Conservation (phyloP, 306 rosid species). For the Quillaja saponaria region DNA sequence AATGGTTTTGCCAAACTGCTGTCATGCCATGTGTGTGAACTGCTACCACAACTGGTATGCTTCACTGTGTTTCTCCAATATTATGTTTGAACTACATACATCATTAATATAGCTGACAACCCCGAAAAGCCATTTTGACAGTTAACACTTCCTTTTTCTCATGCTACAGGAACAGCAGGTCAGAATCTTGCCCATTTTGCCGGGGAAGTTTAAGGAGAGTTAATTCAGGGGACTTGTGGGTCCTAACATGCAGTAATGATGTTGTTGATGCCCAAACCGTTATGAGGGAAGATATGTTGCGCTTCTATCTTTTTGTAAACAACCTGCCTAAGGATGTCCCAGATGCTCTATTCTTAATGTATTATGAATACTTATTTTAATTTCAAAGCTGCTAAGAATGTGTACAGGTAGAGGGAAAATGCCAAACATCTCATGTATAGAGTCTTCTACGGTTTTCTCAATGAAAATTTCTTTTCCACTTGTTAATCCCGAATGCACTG, state of each 20-base stretch:
- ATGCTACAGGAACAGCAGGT: constrained; percentile 59
- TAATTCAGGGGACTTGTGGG: constrained; percentile 71
- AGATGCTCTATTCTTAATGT: constrained; percentile 58
- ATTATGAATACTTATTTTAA: constrained; percentile 63
- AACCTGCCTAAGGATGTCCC: constrained; percentile 66
- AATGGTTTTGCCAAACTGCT: constrained; percentile 77
- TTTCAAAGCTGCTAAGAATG: constrained; percentile 20
- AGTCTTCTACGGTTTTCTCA: constrained; percentile 22
- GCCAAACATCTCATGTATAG: constrained; percentile 32
- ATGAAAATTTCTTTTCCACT: constrained; percentile 21
- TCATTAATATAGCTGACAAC: too few relatives aligned
- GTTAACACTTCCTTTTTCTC: constrained; percentile 17
- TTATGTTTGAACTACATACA: background rate
- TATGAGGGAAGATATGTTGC: constrained; percentile 52
- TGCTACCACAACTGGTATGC: constrained; percentile 73
- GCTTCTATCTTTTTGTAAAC: constrained; percentile 61
- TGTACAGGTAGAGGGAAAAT: constrained; percentile 33
- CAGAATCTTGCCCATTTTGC: constrained; percentile 87
- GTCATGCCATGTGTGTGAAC: constrained; percentile 80
- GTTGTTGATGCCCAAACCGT: constrained; percentile 59
- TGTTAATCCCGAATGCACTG: background rate
- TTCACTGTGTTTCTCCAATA: background rate
- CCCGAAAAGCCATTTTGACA: too few relatives aligned
- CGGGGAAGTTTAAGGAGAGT: constrained; percentile 72
- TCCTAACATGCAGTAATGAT: constrained; percentile 53